Evolutionary conservation across 139 green algal species (phyloP).

Genomic region (Coelastrella sp.): DNA sequence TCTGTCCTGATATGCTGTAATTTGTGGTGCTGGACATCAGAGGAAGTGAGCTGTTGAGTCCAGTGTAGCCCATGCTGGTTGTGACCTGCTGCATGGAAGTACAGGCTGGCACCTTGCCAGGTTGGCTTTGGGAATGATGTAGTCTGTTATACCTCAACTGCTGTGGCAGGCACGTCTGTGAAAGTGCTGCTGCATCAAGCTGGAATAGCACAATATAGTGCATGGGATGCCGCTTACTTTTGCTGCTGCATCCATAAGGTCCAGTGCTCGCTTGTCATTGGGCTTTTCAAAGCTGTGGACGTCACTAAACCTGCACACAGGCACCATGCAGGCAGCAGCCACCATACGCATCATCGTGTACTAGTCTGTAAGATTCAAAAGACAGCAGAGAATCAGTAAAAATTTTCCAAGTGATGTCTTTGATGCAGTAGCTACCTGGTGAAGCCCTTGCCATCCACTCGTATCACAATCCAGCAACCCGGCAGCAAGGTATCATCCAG

Average conservation of each 20-base stretch:
- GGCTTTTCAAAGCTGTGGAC: slow-evolving; percentile 89
- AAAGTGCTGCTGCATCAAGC: too few relatives aligned
- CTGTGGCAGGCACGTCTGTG: neutral
- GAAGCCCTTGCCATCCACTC: slow-evolving; percentile 92
- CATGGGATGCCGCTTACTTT: slow-evolving; percentile 51
- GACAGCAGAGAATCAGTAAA: too few relatives aligned
- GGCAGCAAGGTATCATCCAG: slow-evolving; percentile 62
- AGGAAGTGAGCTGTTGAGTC: too few relatives aligned
- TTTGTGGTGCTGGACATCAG: too few relatives aligned
- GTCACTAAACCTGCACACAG: slow-evolving; percentile 77
- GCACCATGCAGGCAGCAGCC: neutral
- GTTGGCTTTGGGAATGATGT: too few relatives aligned
- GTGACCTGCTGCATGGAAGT: too few relatives aligned
- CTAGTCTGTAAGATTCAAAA: neutral
- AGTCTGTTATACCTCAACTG: neutral
- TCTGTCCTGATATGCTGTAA: too few relatives aligned
- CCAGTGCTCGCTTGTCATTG: slow-evolving; percentile 80
- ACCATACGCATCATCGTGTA: neutral
- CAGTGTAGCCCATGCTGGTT: too few relatives aligned
- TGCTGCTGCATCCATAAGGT: slow-evolving; percentile 84
- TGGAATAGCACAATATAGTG: too few relatives aligned
- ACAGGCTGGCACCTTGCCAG: too few relatives aligned
- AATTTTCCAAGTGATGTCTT: neutral
- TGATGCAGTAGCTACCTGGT: slow-evolving; percentile 73
- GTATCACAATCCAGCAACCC: slow-evolving; percentile 81